Evolutionary conservation across 2,329 filamentous ascomycete species (phyloP).

Genomic region (Camillea tinctor): DNA sequence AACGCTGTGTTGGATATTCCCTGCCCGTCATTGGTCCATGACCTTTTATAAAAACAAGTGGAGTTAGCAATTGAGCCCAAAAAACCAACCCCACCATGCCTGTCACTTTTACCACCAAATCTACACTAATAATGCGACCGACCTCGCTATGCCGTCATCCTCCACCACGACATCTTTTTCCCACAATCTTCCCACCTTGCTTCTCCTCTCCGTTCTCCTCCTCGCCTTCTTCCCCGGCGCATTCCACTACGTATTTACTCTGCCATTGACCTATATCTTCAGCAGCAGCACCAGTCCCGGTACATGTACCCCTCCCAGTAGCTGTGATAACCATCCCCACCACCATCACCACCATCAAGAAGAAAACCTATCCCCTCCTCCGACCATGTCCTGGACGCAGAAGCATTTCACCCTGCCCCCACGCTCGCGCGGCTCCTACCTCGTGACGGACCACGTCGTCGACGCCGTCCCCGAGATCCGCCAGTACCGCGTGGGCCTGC

Average conservation of each 20-base stretch:
- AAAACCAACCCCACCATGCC: constrained; percentile 31
- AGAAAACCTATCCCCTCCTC: constrained; percentile 9
- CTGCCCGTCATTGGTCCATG: neutral
- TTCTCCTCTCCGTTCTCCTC: constrained; percentile 48
- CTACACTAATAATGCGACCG: constrained; percentile 3
- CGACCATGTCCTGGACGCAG: constrained; percentile 76
- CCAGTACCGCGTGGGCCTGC: constrained; percentile 78
- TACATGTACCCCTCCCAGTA: neutral
- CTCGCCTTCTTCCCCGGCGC: constrained; percentile 51
- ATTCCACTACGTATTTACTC: constrained; percentile 52
- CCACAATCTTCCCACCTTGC: constrained; percentile 40
- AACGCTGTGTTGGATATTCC: neutral
- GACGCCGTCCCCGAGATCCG: constrained; percentile 74
- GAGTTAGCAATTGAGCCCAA: neutral
- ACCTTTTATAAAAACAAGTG: neutral
- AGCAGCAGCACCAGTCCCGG: constrained; percentile 15
- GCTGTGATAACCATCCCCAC: constrained; percentile 9
- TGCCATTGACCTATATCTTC: constrained; percentile 43
- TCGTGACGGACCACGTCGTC: constrained; percentile 76
- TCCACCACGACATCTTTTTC: constrained; percentile 33
- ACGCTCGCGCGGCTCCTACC: constrained; percentile 78
- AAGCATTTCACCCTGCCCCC: constrained; percentile 79
- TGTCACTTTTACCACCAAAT: constrained; percentile 10
- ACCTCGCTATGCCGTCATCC: constrained; percentile 40
- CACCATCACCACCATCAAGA: neutral